phyloP scores from a whole-genome alignment of 805 yeast genomes.

The Suhomyces canberraensis region DNA sequence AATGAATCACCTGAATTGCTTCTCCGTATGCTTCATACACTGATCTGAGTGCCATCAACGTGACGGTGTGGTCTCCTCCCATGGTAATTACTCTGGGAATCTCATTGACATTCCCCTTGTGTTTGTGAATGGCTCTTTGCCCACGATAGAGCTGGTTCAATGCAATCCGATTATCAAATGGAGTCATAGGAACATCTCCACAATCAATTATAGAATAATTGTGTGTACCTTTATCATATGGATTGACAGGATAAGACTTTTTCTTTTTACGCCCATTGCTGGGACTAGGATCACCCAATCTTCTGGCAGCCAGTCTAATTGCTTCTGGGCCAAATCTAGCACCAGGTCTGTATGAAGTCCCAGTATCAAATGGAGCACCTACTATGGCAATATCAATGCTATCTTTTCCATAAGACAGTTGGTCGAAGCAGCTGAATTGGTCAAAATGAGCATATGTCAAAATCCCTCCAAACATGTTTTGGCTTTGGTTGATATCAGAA shows the following conservation, averaged over 20 bases:
- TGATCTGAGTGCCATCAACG: constrained; percentile 49
- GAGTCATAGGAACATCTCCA: constrained; percentile 66
- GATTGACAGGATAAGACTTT: constrained; percentile 37
- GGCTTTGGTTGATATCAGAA: constrained; percentile 18
- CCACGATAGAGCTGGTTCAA: constrained; percentile 61
- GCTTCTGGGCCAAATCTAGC: constrained; percentile 60
- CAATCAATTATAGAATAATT: constrained; percentile 49
- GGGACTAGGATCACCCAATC: constrained; percentile 36
- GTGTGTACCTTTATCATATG: constrained; percentile 44
- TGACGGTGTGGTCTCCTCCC: constrained; percentile 62
- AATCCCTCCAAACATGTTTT: constrained; percentile 45
- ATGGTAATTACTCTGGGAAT: constrained; percentile 46
- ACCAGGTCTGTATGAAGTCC: constrained; percentile 54
- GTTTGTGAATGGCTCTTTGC: constrained; percentile 45
- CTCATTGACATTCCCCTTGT: constrained; percentile 13
- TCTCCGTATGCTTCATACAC: constrained; percentile 48
- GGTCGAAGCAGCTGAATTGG: constrained; percentile 46
- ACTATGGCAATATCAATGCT: constrained; percentile 51
- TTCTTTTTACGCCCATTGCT: not conserved
- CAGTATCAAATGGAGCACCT: constrained; percentile 60
- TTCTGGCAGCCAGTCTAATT: constrained; percentile 44
- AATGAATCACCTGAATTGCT: constrained; percentile 51
- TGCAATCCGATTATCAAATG: constrained; percentile 64
- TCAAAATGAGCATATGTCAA: constrained; percentile 53
- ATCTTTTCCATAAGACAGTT: constrained; percentile 12